Evolutionary conservation across 257 asterid species (phyloP), one percentile per base, ranked within the genome.

Genomic region (Rehmannia glutinosa): DNA sequence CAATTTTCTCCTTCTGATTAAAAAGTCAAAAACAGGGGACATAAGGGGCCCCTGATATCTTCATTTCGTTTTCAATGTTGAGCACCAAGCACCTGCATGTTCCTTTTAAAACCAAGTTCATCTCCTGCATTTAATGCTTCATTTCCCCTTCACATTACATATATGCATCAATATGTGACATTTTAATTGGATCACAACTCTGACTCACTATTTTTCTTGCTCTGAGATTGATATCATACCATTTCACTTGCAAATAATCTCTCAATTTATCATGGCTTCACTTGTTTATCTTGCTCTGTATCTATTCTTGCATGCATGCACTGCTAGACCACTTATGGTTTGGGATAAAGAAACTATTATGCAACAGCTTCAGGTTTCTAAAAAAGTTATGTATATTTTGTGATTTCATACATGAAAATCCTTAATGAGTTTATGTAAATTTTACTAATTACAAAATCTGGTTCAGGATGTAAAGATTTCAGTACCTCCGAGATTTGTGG

Each of bases 81-180:
- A 69, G 66, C 73, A 67, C 65, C 57, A 79, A 72, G 78, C 87
- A 82, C 75, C 81, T 77, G 86, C 93, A 88, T 86, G 93, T 88
- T 88, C 83, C n/a, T 78, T 71, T 70, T 28, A 12, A 28, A 72
- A 72, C 76, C 42, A 58, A 75, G 69, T 59, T 73, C 83, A 74
- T 75, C 80, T 73, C 82, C 76, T 71, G 82, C 91, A 88, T 88
- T 88, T 63, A 86, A 75, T 86, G 89, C 85, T 59, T 38, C 75
- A 59, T 66, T 64, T 75, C 67, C 43, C 64, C n/a, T 36, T 71
- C 20, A 13, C 20, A 16, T 16, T 61, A 58, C 75, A 64, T 68
- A 78, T 73, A 76, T 61, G 19, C 25, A 19, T 25, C 16, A 9
- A 12, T 16, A 13, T 49, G 43, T 5, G 16, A 36, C 23, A 5